Base-by-base conservation (phyloP, 2,329 filamentous ascomycete genomes). In the Incumbomyces lentus region DNA sequence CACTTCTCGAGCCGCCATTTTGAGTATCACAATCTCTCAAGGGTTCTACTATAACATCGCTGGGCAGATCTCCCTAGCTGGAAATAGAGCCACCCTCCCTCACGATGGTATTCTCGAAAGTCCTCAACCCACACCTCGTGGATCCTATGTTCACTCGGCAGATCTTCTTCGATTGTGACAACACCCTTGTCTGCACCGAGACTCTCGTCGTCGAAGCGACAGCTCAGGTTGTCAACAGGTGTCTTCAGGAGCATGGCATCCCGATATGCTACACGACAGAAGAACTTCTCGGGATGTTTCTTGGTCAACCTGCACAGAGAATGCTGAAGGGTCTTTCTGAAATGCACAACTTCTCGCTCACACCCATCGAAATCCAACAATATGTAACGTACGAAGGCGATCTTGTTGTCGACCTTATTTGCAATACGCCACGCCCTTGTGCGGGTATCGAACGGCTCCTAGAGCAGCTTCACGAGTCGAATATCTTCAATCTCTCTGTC, bases 301-400 rank as follows among this genome's bases (percentile, higher is more conserved):
- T 95, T 58, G 88, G 89, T 59, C 84, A 92, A 65, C 94, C 93
- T 76, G 95, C 94, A 76, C 86, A 87, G 57, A 86, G 86, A 67
- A 94, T 94, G 86, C 81, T 94, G 68, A 67, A 72, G 49, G 79
- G 78, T 51, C 78, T 95, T 51, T 81, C 88, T 66, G 70, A 79
- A 64, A 82, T 84, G 66, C 81, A 86, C 73, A 72, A 74, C 66
- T 90, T 94, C 67, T 68, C 74, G 44, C 77, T 95, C 67, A 58
- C 67, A 19, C 64, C 73, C 16, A 79, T 78, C 2, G 84, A 93
- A 61, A 67, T 88, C 48, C 81, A 92, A 58, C 64, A 62, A 34
- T 93, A 86, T 63, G 86, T 93, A 52, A 73, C 70, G 58, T 73
- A 74, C 58, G 88, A 95, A 68, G 84, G 93, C 62, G 84, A 86